Conservation (phyloP, 768 basidiomycete species). For the Boletus eberwhitei region DNA sequence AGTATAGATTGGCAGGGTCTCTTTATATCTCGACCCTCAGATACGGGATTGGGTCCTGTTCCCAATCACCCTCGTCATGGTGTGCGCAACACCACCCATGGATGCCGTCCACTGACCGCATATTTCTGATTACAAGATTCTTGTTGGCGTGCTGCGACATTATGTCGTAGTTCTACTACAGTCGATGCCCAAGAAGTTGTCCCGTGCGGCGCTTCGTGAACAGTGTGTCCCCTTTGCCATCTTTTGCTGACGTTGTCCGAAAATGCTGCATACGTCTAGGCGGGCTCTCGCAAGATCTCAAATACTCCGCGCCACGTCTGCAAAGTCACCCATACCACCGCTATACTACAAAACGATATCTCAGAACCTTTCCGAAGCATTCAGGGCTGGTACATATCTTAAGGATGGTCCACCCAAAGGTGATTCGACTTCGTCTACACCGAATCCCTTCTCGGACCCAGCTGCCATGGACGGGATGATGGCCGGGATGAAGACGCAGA, state of each 20-base stretch:
- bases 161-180: constrained; percentile 88
- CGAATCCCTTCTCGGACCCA: constrained; percentile 87
- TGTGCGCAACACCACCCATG: constrained; percentile 33
- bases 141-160: constrained; percentile 90
- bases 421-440: constrained; percentile 54
- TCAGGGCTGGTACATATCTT: constrained; percentile 74
- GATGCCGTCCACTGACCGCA: neutral
- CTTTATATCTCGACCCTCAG: constrained; percentile 86
- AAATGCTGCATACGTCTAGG: constrained; percentile 35
- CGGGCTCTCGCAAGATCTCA: constrained; percentile 79
- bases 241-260: neutral
- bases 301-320: constrained; percentile 76
- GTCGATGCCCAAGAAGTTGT: constrained; percentile 75
- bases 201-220: constrained; percentile 80
- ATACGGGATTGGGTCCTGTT: constrained; percentile 94
- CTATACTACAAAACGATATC: constrained; percentile 73
- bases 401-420: constrained; percentile 77
- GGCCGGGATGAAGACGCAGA: constrained; percentile 98
- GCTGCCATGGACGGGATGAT: constrained; percentile 97
- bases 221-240: constrained; percentile 59
- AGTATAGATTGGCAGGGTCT: constrained; percentile 32
- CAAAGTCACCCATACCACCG: constrained; percentile 78
- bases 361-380: constrained; percentile 67
- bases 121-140: constrained; percentile 50
- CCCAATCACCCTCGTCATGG: constrained; percentile 97